Evolutionary conservation across 305 asterid genomes (phyloP), one percentile per base, ranked within the genome.

Genomic region (Solanum chacoense): DNA sequence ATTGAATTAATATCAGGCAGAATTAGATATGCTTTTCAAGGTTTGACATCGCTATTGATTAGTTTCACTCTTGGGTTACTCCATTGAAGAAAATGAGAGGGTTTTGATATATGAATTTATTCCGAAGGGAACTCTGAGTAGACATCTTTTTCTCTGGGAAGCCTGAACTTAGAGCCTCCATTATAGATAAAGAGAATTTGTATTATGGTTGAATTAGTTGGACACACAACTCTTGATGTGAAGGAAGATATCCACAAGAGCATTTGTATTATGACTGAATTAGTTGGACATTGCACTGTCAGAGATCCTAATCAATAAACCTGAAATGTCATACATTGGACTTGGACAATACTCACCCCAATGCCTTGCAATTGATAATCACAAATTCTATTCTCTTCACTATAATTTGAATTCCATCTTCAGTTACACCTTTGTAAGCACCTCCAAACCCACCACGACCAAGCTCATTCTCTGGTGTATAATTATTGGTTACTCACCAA

Each of bases 381-480:
- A 93, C 94, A 22, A 92, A 93, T 63, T 92, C 96, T 98, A 94
- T 96, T 92, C 98, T 92, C 91, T 96, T 95, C 26, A 96, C 99
- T 2, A 98, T 96, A 90, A 96, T 85, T 69, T 88, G 90, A 13
- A 93, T 93, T 7, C 96, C 96, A 50, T 6, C 63, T 50, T 50
- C n/a, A 50, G 91, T 88, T 91, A 91, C 92, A 12, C 98, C 99
- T 92, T 92, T 95, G 92, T 95, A 95, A 7, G 95, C 99, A n/a
- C 92, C 93, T 38, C 98, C 98, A 88, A 96, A 96, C 9, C 98
- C 99, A 35, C 99, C 99, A 10, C 94, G 93, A 4, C 99, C 99
- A 9, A 96, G 94, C 92, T 93, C 97, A 88, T 95, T 95, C 85
- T 93, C 96, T 65, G 24, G 83, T 4, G 95, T 90, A 42, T 95